Base-by-base conservation (phyloP, 2,329 filamentous ascomycete genomes). In the Botrytis porri region DNA sequence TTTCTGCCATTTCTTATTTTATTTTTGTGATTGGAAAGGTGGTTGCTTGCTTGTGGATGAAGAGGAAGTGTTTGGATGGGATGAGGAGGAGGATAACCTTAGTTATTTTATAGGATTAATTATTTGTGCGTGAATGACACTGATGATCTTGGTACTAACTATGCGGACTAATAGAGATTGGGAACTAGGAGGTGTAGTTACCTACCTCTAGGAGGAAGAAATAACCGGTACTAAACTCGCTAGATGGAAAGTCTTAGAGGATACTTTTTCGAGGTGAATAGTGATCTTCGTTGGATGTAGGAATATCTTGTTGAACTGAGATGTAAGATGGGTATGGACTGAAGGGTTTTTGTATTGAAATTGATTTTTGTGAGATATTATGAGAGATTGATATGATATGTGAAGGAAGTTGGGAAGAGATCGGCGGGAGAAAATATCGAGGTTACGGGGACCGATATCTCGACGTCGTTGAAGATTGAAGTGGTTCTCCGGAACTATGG, bases 251-350 rank as follows among this genome's bases (percentile, higher is more conserved):
- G 10, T 51, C 20, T 51, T 54, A 12, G 4, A n/a, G 3, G 10
- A n/a, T 1, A 51, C 48, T 51, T 51, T 6, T 14, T 22, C 45
- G 20, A 22, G 20, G 3, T 48, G 20, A 25, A 10, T 1, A 2
- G 1, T 48, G 10, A 4, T 1, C 4, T 48, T 3, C 20, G 45
- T 22, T 10, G 3, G 4, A 3, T 48, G 4, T 12, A 25, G 0
- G 3, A 0, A 48, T 1, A 25, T 25, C 8, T 48, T 22, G 2
- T 48, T 4, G 2, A 0, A 2, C 10, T 48, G 22, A 48, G 8
- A 48, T 1, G 0, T 25, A 25, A 25, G 20, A 25, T 0, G 4
- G 0, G 3, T 48, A 48, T 48, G 9, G 3, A 25, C 3, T 45
- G 43, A 45, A 45, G 43, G 1, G 8, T 45, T 45, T 20, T 7